These are phyloP conservation scores for Incumbomyces delicatus DNA, from an alignment of 2,329 filamentous ascomycete genomes.

Conservation along the genomic window DNA sequence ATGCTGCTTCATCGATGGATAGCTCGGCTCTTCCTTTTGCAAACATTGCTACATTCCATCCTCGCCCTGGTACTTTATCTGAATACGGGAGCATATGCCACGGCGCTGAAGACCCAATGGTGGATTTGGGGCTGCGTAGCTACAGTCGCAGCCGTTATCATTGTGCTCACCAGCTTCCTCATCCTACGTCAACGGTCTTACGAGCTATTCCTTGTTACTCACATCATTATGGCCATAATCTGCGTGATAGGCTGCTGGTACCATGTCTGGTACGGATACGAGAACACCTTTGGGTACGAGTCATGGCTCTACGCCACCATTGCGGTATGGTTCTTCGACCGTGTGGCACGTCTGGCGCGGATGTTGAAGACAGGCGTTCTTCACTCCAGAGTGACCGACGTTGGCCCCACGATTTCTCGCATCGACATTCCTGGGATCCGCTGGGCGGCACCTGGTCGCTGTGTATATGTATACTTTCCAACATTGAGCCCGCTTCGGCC, in stretches of 20 bases:
- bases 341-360: constrained; percentile 31
- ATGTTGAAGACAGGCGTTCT: constrained; percentile 31
- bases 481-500: constrained; percentile 28
- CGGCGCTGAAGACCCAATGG: constrained; percentile 21
- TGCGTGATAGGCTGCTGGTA: constrained; percentile 27
- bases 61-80: constrained; percentile 18
- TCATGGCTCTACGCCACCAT: constrained; percentile 37
- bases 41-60: constrained; percentile 24
- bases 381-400: constrained; percentile 29
- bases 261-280: constrained; percentile 31
- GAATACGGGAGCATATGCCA: constrained; percentile 12
- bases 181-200: constrained; percentile 24
- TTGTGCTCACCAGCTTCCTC: constrained; percentile 22
- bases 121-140: constrained; percentile 33
- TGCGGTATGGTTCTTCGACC: constrained; percentile 40
- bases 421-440: constrained; percentile 33
- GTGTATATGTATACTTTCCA: constrained; percentile 44
- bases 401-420: constrained; percentile 28
- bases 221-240: constrained; percentile 26
- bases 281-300: constrained; percentile 37
- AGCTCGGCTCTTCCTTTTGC: constrained; percentile 20
- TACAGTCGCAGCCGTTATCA: constrained; percentile 23
- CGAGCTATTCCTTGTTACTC: constrained; percentile 28
- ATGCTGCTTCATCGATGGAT: constrained; percentile 30
- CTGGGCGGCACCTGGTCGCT: constrained; percentile 18